A percentile compares a stretch with the other conserved stretches of the same genome.
Conservation (phyloP, 495 filamentous ascomycete species). For the Talaromyces liani region DNA sequence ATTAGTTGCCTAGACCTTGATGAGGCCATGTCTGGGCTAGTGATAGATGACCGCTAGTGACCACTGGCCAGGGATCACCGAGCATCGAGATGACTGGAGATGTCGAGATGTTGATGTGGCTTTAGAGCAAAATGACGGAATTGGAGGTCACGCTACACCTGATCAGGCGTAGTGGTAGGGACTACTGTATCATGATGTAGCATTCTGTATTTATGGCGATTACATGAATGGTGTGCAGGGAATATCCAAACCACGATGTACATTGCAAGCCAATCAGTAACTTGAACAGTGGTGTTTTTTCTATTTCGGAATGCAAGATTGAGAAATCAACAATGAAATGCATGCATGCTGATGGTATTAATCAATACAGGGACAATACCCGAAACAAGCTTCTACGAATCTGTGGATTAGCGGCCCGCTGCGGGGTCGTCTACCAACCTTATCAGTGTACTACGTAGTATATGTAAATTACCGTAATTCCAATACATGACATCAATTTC, state of each 20-base stretch:
- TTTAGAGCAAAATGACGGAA: not conserved
- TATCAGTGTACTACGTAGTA: too few relatives aligned
- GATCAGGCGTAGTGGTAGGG: not conserved
- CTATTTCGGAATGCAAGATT: not conserved
- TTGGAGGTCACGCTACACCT: not conserved
- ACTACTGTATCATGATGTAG: not conserved
- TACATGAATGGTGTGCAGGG: not conserved
- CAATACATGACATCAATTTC: not conserved
- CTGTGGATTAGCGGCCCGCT: not conserved
- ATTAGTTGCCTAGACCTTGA: not conserved
- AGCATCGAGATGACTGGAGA: not conserved
- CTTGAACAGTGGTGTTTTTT: not conserved
- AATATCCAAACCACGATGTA: not conserved
- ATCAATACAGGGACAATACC: not conserved
- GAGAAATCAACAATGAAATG: not conserved
- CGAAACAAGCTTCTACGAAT: not conserved
- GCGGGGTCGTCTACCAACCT: conserved; percentile 1
- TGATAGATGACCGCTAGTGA: not conserved
- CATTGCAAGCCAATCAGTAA: not conserved
- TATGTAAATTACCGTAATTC: not conserved
- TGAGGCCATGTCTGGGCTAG: not conserved
- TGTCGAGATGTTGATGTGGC: not conserved
- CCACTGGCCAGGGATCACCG: not conserved
- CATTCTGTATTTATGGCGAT: not conserved
- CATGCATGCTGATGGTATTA: not conserved